Evolutionary conservation across 352 stramenopile species (phyloP).

Genomic region (Pythium sp.): DNA sequence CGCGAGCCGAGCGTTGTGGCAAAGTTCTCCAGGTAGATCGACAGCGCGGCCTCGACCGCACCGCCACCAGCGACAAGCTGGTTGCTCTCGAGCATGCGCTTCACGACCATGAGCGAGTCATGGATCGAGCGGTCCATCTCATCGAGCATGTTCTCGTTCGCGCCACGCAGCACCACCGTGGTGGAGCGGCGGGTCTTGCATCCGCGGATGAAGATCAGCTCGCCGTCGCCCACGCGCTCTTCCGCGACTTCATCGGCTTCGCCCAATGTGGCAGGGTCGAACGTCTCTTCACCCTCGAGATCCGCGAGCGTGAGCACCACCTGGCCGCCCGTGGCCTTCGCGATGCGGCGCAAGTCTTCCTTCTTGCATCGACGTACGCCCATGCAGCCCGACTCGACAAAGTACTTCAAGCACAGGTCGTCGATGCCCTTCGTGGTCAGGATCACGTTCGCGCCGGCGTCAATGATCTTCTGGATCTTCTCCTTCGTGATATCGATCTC

Average conservation of each 20-base stretch:
- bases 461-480: conserved; percentile 99
- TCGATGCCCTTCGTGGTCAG: conserved; percentile 99
- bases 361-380: conserved; percentile 97
- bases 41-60: conserved; percentile 97
- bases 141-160: conserved; percentile 99
- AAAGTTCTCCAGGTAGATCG: conserved; percentile 98
- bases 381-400: conserved; percentile 98
- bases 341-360: conserved; percentile 97
- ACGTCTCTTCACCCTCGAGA: conserved; percentile 98
- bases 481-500: conserved; percentile 99
- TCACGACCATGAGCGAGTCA: conserved; percentile 99
- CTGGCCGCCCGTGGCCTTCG: conserved; percentile 97
- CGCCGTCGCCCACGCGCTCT: conserved; percentile 97
- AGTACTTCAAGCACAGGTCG: conserved; percentile 99
- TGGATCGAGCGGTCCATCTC: conserved; percentile 99
- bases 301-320: conserved; percentile 98
- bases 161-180: conserved; percentile 97
- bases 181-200: conserved; percentile 92
- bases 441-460: conserved; percentile 97
- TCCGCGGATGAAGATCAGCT: conserved; percentile 99
- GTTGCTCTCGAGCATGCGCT: conserved; percentile 99
- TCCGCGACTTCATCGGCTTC: conserved; percentile 92
- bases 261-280: conserved; percentile 93
- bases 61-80: conserved; percentile 97
- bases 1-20: conserved; percentile 94